Conservation (phyloP, 2,329 filamentous ascomycete genomes). For the Clonostachys chloroleuca region DNA sequence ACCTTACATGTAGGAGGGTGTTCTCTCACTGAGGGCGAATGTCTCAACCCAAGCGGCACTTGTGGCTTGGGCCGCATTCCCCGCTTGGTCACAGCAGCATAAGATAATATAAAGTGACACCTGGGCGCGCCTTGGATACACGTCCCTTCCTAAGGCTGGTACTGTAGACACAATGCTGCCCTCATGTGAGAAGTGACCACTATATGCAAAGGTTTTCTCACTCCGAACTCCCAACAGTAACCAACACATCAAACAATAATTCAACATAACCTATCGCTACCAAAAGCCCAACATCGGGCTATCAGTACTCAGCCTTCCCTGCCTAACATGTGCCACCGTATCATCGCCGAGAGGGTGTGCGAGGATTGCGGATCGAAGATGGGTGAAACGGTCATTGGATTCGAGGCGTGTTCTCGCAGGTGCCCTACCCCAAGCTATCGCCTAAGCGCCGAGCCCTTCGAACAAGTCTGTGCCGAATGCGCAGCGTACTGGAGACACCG, state of each 20-base stretch:
- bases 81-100: no score
- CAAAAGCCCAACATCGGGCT: not conserved
- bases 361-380: conserved; percentile 14
- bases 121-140: not conserved
- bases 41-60: no score
- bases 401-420: conserved; percentile 18
- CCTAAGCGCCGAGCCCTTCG: conserved; percentile 15
- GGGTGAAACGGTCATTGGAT: conserved; percentile 20
- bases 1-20: no score
- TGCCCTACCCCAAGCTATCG: conserved; percentile 20
- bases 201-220: not conserved
- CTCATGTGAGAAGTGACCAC: not conserved
- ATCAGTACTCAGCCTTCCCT: not conserved
- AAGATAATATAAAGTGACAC: no score
- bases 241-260: not conserved
- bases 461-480: conserved; percentile 5
- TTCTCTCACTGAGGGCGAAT: no score
- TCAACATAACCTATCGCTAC: not conserved
- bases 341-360: conserved; percentile 20
- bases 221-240: no score
- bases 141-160: not conserved
- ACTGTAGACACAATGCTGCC: not conserved
- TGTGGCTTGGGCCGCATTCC: no score
- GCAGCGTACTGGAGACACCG: not conserved
- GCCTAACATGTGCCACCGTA: conserved; percentile 17